Evolutionary conservation across 2,329 filamentous ascomycete species (phyloP).

Genomic region (Fusarium sp.): DNA sequence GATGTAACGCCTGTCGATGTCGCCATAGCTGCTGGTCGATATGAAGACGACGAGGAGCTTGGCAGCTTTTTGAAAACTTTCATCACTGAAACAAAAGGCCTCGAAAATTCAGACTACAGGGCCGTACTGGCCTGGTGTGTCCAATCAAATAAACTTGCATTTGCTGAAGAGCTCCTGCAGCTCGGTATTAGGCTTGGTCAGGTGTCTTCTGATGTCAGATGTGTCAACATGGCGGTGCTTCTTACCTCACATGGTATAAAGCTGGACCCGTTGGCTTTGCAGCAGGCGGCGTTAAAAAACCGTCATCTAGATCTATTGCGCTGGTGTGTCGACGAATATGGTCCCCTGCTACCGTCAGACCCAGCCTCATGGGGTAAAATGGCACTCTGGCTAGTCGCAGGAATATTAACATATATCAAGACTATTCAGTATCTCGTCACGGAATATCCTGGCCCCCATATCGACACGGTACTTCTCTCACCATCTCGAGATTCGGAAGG

Average conservation of each 20-base stretch:
- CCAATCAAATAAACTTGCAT: not conserved
- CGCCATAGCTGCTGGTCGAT: not conserved
- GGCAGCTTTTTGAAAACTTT: not conserved
- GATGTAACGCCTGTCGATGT: not conserved
- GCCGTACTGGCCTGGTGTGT: not conserved
- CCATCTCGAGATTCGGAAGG: rapidly evolving
- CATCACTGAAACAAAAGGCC: not conserved
- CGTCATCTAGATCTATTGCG: not conserved
- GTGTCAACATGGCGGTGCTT: slow-evolving; percentile 1
- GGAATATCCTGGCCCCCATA: slow-evolving; percentile 19
- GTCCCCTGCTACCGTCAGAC: not conserved
- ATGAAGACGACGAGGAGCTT: not conserved
- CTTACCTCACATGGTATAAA: not conserved
- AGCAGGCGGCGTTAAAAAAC: not conserved
- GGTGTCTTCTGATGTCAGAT: not conserved
- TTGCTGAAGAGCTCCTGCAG: not conserved
- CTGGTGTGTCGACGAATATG: slow-evolving; percentile 24
- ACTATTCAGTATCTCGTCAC: not conserved
- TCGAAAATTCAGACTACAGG: not conserved
- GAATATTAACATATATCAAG: not conserved
- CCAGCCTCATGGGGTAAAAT: slow-evolving; percentile 2
- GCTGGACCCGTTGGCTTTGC: not conserved
- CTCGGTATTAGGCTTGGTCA: not conserved
- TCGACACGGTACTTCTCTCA: slow-evolving; percentile 2
- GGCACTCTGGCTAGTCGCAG: not conserved